Conservation (phyloP, 2,329 filamentous ascomycete species). For the Dactylellina drechsleri region DNA sequence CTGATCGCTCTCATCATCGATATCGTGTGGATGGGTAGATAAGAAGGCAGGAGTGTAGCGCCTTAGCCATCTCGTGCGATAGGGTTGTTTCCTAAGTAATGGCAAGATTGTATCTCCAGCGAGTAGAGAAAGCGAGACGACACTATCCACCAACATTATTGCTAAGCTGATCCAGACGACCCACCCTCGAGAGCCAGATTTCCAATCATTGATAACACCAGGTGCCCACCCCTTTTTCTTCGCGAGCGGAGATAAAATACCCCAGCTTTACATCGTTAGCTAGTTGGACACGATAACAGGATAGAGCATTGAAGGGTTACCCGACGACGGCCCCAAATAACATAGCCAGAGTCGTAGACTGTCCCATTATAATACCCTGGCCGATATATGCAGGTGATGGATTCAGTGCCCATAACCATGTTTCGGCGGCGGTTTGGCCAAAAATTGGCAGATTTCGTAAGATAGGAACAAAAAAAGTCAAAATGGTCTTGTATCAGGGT, state of each 20-base stretch:
- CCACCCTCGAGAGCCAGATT: slow-evolving; percentile 94
- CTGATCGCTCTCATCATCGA: slow-evolving; percentile 59
- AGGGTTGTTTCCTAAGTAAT: slow-evolving; percentile 3
- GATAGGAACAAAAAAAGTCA: slow-evolving; percentile 88
- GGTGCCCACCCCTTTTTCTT: slow-evolving; percentile 89
- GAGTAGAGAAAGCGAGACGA: slow-evolving; percentile 79
- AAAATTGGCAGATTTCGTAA: slow-evolving; percentile 88
- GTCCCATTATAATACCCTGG: slow-evolving; percentile 98
- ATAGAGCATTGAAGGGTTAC: slow-evolving; percentile 6
- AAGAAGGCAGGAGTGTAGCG: slow-evolving; percentile 4
- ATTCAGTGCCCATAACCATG: slow-evolving; percentile 96
- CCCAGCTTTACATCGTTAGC: slow-evolving; percentile 72
- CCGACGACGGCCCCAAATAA: slow-evolving; percentile 83
- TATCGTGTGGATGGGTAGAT: neutral
- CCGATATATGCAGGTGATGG: slow-evolving; percentile 97
- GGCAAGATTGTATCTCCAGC: slow-evolving; percentile 46
- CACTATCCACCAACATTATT: slow-evolving; percentile 94
- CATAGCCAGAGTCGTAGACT: slow-evolving; percentile 95
- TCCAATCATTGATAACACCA: slow-evolving; percentile 87
- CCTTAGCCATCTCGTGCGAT: slow-evolving; percentile 6
- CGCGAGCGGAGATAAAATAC: slow-evolving; percentile 84
- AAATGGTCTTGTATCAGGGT: slow-evolving; percentile 71
- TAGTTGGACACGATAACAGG: slow-evolving; percentile 1
- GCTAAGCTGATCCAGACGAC: slow-evolving; percentile 96
- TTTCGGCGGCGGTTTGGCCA: slow-evolving; percentile 75